Evolutionary conservation across 2,329 filamentous ascomycete genomes (phyloP).

Genomic region (Calycina herbarum): DNA sequence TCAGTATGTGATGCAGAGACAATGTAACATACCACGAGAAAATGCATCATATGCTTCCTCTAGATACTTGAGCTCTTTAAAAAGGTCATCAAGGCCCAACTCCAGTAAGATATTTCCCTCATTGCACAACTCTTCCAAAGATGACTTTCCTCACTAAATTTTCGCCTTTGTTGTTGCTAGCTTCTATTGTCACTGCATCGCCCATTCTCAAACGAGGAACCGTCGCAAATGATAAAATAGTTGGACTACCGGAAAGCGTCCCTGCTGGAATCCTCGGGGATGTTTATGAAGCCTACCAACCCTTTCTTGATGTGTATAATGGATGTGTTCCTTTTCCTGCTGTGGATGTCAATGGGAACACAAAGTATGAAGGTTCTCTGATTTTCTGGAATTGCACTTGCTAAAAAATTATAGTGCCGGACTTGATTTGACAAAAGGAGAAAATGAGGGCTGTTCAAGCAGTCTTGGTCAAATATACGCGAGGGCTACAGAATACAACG

Average conservation of each 20-base stretch:
- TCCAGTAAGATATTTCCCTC: background rate
- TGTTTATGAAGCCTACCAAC: constrained; percentile 57
- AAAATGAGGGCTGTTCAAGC: constrained; percentile 43
- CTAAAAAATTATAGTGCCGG: constrained; percentile 28
- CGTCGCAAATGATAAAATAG: constrained; percentile 46
- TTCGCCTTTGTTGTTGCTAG: background rate
- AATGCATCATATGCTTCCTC: background rate
- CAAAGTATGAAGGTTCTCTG: background rate
- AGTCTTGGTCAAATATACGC: constrained; percentile 53
- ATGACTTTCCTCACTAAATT: background rate
- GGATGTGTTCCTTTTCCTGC: constrained; percentile 65
- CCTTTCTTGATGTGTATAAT: constrained; percentile 53
- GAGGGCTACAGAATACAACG: constrained; percentile 43
- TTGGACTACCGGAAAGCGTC: constrained; percentile 54
- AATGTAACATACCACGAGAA: constrained; percentile 1
- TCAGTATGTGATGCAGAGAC: background rate
- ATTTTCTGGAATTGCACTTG: background rate
- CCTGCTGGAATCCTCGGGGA: constrained; percentile 47
- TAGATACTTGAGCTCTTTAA: background rate
- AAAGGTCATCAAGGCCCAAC: background rate
- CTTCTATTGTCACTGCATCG: background rate
- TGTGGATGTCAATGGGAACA: constrained; percentile 45
- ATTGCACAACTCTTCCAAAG: background rate
- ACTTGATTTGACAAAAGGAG: constrained; percentile 39
- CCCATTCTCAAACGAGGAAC: constrained; percentile 12